A percentile compares a stretch with the other conserved stretches of the same genome.
Evolutionary conservation across 129 eudicot genomes (phyloP).

Genomic region (Flaveria brownii): DNA sequence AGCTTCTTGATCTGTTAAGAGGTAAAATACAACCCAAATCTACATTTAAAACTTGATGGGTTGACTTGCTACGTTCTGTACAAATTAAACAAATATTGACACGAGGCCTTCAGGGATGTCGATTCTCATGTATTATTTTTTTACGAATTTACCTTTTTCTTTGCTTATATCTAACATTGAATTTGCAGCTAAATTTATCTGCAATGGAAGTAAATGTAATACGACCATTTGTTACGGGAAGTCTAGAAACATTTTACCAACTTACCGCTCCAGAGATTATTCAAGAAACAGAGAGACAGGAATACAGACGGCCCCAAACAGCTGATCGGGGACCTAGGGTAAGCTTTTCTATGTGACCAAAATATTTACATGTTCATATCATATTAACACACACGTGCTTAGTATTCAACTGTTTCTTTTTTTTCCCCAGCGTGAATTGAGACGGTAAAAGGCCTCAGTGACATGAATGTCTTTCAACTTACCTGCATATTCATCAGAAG

Average conservation of each 20-base stretch:
- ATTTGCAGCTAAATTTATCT: conserved; percentile 73
- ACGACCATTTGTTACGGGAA: conserved; percentile 77
- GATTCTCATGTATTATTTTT: neutral
- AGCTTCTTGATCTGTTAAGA: neutral
- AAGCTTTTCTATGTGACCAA: conserved; percentile 28
- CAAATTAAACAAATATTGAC: conserved; percentile 1
- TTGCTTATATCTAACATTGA: conserved; percentile 14
- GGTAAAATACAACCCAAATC: neutral
- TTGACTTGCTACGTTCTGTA: neutral
- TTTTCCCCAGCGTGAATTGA: conserved; percentile 60
- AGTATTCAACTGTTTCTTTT: neutral
- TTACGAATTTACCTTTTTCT: neutral
- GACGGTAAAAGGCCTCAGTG: conserved; percentile 33
- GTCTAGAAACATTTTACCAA: conserved; percentile 80
- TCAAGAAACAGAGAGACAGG: conserved; percentile 59
- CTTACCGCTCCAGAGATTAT: conserved; percentile 78
- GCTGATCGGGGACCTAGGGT: conserved; percentile 89
- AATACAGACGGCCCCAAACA: conserved; percentile 60
- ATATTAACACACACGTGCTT: neutral
- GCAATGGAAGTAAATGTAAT: conserved; percentile 99
- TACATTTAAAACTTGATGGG: neutral
- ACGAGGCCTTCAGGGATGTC: neutral
- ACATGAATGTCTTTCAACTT: neutral
- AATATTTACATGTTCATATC: neutral
- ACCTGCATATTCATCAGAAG: conserved; percentile 16